Evolutionary conservation across 2,329 filamentous ascomycete species (phyloP).

Genomic region (Pyrenochaeta sp.): DNA sequence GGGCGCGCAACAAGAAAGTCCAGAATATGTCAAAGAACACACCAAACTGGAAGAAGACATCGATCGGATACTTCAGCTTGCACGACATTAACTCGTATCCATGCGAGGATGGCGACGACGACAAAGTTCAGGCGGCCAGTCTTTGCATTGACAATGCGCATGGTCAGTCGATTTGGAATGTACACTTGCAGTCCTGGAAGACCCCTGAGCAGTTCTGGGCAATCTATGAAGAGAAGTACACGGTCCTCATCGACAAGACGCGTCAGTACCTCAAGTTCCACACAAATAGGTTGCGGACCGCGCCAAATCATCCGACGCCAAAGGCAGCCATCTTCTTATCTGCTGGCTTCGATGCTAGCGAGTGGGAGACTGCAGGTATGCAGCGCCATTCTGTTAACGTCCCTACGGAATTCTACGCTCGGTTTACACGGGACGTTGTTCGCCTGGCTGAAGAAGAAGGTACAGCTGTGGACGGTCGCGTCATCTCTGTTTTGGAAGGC

Average conservation of each 20-base stretch:
- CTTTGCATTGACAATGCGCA: conserved; percentile 94
- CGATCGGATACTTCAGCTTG: conserved; percentile 94
- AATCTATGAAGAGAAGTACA: conserved; percentile 83
- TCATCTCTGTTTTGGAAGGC: conserved; percentile 94
- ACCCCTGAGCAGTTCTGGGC: conserved; percentile 86
- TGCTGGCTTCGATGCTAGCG: conserved; percentile 95
- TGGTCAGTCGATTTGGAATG: conserved; percentile 93
- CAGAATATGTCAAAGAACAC: conserved; percentile 72
- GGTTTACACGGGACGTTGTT: conserved; percentile 85
- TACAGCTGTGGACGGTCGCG: conserved; percentile 78
- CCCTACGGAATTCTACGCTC: conserved; percentile 94
- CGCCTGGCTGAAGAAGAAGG: conserved; percentile 81
- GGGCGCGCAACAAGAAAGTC: conserved; percentile 84
- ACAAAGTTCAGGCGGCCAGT: conserved; percentile 93
- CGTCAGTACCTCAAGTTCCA: conserved; percentile 78
- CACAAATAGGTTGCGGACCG: conserved; percentile 68
- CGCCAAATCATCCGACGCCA: conserved; percentile 67
- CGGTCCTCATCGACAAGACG: conserved; percentile 79
- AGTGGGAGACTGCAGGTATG: conserved; percentile 93
- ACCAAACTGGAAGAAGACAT: conserved; percentile 78
- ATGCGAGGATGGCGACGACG: conserved; percentile 90
- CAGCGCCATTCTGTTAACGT: conserved; percentile 96
- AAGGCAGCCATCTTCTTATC: conserved; percentile 93
- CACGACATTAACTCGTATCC: conserved; percentile 99
- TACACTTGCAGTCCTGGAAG: conserved; percentile 90